Evolutionary conservation across 2,329 filamentous ascomycete genomes (phyloP).

Genomic region (Pestalotiopsis sp.): DNA sequence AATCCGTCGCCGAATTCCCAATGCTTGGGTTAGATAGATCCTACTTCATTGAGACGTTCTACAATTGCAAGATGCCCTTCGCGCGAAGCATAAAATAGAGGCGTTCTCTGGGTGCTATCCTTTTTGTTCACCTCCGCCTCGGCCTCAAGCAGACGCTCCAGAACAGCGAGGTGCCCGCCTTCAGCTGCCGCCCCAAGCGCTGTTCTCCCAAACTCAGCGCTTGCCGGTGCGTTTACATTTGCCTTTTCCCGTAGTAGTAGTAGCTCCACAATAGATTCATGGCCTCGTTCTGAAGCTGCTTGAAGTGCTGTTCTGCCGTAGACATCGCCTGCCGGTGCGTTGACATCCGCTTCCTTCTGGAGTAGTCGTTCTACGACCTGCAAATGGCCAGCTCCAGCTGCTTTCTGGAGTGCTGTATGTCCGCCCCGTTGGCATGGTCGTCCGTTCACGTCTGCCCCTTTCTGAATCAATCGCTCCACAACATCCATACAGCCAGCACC

Average conservation of each 20-base stretch:
- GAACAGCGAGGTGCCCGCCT: background rate
- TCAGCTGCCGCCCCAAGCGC: background rate
- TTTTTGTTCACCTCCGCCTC: background rate
- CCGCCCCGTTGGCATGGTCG: background rate
- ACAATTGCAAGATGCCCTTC: too few species aligned
- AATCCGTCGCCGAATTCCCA: too few species aligned
- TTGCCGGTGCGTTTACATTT: background rate
- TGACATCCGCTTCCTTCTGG: background rate
- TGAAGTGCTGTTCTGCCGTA: background rate
- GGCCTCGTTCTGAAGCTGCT: background rate
- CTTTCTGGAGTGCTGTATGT: background rate
- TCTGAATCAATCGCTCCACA: background rate
- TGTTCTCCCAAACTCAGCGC: background rate
- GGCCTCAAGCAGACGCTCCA: background rate
- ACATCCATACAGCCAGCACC: background rate
- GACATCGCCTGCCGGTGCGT: background rate
- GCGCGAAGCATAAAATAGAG: too few species aligned
- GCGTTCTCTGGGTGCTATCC: too few species aligned
- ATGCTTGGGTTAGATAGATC: too few species aligned
- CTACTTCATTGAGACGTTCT: too few species aligned
- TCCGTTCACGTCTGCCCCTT: background rate
- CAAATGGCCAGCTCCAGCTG: background rate
- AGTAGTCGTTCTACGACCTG: background rate
- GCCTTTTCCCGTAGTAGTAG: background rate
- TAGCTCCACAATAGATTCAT: too few species aligned